phyloP scores from a whole-genome alignment of 768 basidiomycete species.

The Suillus subaureus region DNA sequence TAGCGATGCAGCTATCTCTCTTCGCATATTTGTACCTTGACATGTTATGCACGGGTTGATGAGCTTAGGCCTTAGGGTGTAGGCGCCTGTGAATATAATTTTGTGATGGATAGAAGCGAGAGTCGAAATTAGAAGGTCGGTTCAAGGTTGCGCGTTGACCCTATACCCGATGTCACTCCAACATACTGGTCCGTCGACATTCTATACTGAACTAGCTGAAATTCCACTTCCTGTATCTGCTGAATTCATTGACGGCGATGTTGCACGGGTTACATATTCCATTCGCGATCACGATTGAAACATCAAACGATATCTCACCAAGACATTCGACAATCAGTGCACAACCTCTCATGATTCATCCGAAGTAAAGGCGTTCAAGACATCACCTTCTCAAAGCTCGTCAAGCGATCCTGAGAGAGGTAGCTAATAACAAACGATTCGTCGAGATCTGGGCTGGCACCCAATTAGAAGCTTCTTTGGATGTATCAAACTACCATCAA shows the following conservation, averaged over 20 bases:
- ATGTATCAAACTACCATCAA: conserved; percentile 61
- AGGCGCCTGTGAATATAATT: too few relatives aligned
- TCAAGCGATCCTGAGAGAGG: conserved; percentile 49
- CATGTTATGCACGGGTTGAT: too few relatives aligned
- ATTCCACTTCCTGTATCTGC: conserved; percentile 41
- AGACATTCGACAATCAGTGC: conserved; percentile 28
- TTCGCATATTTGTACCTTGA: too few relatives aligned
- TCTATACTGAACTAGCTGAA: conserved; percentile 43
- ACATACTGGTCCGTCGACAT: conserved; percentile 21
- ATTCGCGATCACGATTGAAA: conserved; percentile 55
- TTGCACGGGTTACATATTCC: conserved; percentile 46
- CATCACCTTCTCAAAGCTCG: conserved; percentile 46
- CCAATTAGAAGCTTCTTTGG: conserved; percentile 45
- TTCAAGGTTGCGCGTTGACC: too few relatives aligned
- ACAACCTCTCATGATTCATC: conserved; percentile 19
- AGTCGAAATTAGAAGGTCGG: too few relatives aligned
- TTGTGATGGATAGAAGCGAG: too few relatives aligned
- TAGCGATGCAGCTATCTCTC: too few relatives aligned
- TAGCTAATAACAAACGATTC: conserved; percentile 43
- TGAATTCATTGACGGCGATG: conserved; percentile 27
- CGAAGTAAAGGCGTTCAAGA: conserved; percentile 41
- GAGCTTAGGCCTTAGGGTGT: too few relatives aligned
- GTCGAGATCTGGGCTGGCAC: conserved; percentile 62
- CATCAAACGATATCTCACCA: conserved; percentile 45
- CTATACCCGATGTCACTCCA: conserved; percentile 14